These are phyloP conservation scores for Fusarium denticulatum DNA, from an alignment of 2,329 filamentous ascomycete genomes.

Conservation along the genomic window DNA sequence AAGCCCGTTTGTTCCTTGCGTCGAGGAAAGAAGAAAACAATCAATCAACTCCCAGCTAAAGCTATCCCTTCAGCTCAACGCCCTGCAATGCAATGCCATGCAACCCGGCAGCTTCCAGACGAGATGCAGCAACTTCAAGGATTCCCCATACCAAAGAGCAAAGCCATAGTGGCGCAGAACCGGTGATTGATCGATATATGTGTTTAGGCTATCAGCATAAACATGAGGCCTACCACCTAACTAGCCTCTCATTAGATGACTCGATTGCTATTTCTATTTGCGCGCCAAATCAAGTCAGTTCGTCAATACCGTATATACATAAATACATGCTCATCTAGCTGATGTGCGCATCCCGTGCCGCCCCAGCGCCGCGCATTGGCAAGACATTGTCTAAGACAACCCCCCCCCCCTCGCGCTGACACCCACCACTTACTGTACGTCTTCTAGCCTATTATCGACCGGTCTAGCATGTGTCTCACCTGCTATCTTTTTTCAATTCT, in stretches of 20 bases:
- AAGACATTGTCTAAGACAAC: constrained; percentile 41
- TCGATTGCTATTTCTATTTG: neutral
- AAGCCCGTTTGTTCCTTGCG: neutral
- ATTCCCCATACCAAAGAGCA: constrained; percentile 7
- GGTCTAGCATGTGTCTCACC: constrained; percentile 23
- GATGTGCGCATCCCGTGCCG: constrained; percentile 30
- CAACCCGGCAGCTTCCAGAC: constrained; percentile 1
- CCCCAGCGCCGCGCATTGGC: constrained; percentile 34
- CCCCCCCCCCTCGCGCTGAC: constrained; percentile 17
- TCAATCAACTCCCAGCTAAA: neutral
- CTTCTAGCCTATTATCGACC: constrained; percentile 4
- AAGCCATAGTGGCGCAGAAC: constrained; percentile 10
- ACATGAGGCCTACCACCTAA: constrained; percentile 22
- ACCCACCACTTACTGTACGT: constrained; percentile 10
- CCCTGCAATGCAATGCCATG: constrained; percentile 5
- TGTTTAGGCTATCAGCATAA: constrained; percentile 6
- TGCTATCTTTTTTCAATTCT: constrained; percentile 11
- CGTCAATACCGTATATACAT: neutral
- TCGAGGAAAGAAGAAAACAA: neutral
- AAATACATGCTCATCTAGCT: neutral
- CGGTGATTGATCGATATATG: neutral
- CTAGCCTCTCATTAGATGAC: neutral
- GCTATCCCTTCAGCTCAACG: constrained; percentile 9
- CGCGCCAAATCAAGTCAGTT: neutral
- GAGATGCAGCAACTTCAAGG: constrained; percentile 14